Evolutionary conservation across 2,329 filamentous ascomycete genomes (phyloP).

Genomic region (Fusarium sp.): DNA sequence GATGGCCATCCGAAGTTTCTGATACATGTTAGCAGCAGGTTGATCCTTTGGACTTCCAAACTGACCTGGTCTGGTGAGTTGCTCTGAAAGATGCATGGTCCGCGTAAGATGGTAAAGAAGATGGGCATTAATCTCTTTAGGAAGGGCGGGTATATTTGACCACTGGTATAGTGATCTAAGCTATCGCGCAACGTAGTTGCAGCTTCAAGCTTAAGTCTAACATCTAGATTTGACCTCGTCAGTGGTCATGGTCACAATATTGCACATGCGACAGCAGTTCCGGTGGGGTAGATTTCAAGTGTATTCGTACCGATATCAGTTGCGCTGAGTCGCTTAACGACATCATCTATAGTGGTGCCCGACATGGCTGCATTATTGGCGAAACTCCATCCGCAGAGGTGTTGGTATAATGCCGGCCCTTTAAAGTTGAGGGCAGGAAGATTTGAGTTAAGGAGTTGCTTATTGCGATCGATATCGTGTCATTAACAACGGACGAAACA

Average conservation of each 20-base stretch:
- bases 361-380: slow-evolving; percentile 66
- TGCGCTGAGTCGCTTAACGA: slow-evolving; percentile 66
- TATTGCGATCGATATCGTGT: slow-evolving; percentile 27
- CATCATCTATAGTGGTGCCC: slow-evolving; percentile 67
- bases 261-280: slow-evolving; percentile 30
- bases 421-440: slow-evolving; percentile 26
- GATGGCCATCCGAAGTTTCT: slow-evolving; percentile 91
- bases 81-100: slow-evolving; percentile 89
- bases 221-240: slow-evolving; percentile 62
- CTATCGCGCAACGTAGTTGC: slow-evolving; percentile 89
- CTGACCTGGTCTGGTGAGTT: slow-evolving; percentile 87
- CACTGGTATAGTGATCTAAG: slow-evolving; percentile 85
- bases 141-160: slow-evolving; percentile 80
- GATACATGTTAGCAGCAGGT: slow-evolving; percentile 27
- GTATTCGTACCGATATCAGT: slow-evolving; percentile 59
- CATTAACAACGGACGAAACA: slow-evolving; percentile 3
- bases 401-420: slow-evolving; percentile 29
- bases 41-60: neutral
- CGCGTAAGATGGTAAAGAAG: slow-evolving; percentile 84
- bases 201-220: slow-evolving; percentile 81
- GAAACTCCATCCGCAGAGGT: slow-evolving; percentile 48
- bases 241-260: neutral
- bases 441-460: slow-evolving; percentile 28
- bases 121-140: slow-evolving; percentile 88
- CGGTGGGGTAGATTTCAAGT: slow-evolving; percentile 12